A percentile compares a stretch with the other conserved stretches of the same genome.
Conservation (phyloP, 805 yeast genomes). For the Sugiyamaella americana region DNA sequence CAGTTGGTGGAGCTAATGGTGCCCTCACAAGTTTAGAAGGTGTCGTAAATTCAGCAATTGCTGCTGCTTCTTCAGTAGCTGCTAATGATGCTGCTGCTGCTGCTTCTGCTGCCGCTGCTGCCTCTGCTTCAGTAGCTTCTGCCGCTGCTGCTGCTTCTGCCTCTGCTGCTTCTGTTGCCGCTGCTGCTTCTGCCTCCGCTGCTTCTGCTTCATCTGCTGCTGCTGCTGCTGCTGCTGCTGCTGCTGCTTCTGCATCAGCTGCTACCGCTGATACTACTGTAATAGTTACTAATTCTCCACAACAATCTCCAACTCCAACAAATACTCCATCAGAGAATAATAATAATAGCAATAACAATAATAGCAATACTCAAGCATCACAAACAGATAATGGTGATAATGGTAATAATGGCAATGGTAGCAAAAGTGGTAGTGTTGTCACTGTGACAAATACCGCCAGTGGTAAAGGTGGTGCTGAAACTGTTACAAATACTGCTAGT, state of each 20-base stretch:
- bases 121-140: background rate
- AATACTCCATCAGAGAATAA: background rate
- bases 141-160: background rate
- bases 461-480: background rate
- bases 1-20: background rate
- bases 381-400: background rate
- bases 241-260: background rate
- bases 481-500: background rate
- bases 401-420: background rate
- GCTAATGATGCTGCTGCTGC: background rate
- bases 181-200: background rate
- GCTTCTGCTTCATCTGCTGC: background rate
- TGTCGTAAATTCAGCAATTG: background rate
- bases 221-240: background rate
- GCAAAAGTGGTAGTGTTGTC: background rate
- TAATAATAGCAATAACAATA: background rate
- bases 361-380: background rate
- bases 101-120: background rate
- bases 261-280: background rate
- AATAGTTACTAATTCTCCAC: background rate
- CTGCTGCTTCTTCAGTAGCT: background rate
- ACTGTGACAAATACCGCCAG: background rate
- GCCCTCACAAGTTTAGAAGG: background rate
- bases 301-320: background rate
- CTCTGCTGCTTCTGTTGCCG: background rate